These are phyloP conservation scores for Paratinospora sagittata DNA, from an alignment of 164 flowering plant species.

Conservation along the genomic window DNA sequence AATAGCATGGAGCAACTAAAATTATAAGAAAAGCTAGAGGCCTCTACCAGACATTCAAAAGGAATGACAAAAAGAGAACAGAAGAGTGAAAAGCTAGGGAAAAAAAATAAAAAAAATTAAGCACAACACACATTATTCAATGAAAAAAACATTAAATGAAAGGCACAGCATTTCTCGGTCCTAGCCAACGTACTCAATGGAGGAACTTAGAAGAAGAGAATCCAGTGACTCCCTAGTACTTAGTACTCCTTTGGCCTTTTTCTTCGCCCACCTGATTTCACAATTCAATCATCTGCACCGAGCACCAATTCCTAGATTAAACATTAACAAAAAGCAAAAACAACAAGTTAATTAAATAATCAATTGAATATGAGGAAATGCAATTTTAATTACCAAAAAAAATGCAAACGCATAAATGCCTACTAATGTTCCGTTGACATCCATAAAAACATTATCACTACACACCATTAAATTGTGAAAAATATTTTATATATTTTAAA, in stretches of 20 bases:
- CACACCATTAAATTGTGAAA: too few relatives aligned
- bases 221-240: background rate
- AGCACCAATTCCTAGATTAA: too few relatives aligned
- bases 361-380: too few relatives aligned
- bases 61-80: background rate
- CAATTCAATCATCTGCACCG: background rate
- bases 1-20: too few relatives aligned
- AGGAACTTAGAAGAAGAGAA: background rate
- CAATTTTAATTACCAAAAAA: too few relatives aligned
- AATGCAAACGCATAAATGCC: too few relatives aligned
- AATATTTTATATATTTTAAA: too few relatives aligned
- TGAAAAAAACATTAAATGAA: background rate
- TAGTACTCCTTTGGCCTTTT: background rate
- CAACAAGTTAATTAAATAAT: too few relatives aligned
- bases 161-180: background rate
- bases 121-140: slow-evolving; percentile 3
- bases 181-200: background rate
- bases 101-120: background rate
- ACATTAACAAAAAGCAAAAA: too few relatives aligned
- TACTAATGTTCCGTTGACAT: too few relatives aligned
- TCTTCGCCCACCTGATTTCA: background rate
- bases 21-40: too few relatives aligned
- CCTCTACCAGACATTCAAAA: slow-evolving; percentile 7
- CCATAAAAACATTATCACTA: too few relatives aligned
- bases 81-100: background rate